Evolutionary conservation across 257 asterid species (phyloP).

Genomic region (Cinchona pubescens): DNA sequence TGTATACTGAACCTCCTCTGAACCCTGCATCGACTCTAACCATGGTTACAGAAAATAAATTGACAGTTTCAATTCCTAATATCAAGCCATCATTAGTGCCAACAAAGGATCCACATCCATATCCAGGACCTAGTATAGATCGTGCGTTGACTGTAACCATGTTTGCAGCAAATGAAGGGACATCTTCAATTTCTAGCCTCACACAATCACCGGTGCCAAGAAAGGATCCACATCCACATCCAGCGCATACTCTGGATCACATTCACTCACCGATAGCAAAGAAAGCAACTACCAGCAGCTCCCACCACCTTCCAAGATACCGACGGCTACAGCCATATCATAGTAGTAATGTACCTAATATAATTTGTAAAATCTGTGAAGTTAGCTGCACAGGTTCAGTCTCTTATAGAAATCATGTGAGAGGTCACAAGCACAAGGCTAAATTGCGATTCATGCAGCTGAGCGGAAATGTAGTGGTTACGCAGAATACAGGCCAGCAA

Average conservation of each 20-base stretch:
- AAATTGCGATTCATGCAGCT: conserved; percentile 25
- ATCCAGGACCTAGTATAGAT: too few species aligned
- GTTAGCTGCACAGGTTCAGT: conserved; percentile 34
- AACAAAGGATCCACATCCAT: too few species aligned
- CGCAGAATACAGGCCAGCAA: not conserved
- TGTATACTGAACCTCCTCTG: too few species aligned
- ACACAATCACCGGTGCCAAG: too few species aligned
- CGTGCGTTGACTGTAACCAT: too few species aligned
- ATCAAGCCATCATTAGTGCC: too few species aligned
- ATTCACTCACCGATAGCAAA: conserved; percentile 6
- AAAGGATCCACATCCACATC: too few species aligned
- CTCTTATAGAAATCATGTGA: conserved; percentile 34
- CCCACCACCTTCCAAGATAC: not conserved
- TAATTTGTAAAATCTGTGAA: conserved; percentile 42
- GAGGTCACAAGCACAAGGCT: conserved; percentile 52
- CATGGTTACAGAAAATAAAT: too few species aligned
- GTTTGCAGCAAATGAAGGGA: too few species aligned
- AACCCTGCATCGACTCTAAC: too few species aligned
- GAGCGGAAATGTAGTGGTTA: conserved; percentile 1
- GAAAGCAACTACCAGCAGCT: conserved; percentile 17
- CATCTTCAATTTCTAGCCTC: too few species aligned
- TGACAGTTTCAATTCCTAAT: too few species aligned
- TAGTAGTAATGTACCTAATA: not conserved
- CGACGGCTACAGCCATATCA: not conserved
- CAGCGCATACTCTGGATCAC: not conserved